phyloP scores from a whole-genome alignment of 768 basidiomycete genomes.

The Calvatia gigantea region DNA sequence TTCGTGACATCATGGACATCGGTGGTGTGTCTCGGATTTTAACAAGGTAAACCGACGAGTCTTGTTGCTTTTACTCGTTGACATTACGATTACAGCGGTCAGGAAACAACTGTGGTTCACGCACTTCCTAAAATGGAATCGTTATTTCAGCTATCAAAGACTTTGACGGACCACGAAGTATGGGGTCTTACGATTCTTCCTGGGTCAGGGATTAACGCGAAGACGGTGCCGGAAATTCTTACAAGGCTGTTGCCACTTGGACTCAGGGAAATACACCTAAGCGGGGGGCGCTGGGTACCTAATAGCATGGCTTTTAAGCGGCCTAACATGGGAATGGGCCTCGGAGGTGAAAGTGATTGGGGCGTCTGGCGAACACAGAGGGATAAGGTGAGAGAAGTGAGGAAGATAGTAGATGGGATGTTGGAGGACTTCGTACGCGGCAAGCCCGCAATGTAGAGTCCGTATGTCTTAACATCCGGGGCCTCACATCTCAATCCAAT shows the following conservation, averaged over 20 bases:
- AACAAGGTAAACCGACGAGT: slow-evolving; percentile 52
- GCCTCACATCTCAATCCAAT: neutral
- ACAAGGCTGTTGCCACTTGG: slow-evolving; percentile 50
- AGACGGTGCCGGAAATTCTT: slow-evolving; percentile 49
- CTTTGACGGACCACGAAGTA: slow-evolving; percentile 32
- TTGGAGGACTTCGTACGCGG: slow-evolving; percentile 22
- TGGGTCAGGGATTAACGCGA: slow-evolving; percentile 70
- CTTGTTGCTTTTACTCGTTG: neutral
- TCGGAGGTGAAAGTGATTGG: slow-evolving; percentile 56
- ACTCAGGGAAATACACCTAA: slow-evolving; percentile 69
- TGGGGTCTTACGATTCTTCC: slow-evolving; percentile 57
- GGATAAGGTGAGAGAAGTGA: slow-evolving; percentile 47
- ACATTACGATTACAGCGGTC: slow-evolving; percentile 45
- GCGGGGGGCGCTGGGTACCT: slow-evolving; percentile 63
- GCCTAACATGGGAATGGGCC: slow-evolving; percentile 68
- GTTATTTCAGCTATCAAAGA: slow-evolving; percentile 34
- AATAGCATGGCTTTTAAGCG: slow-evolving; percentile 49
- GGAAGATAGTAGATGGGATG: slow-evolving; percentile 40
- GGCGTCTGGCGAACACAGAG: slow-evolving; percentile 62
- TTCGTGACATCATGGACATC: slow-evolving; percentile 49
- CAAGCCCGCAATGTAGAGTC: neutral
- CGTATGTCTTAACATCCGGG: neutral
- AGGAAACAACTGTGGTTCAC: slow-evolving; percentile 37
- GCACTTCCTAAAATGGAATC: slow-evolving; percentile 38
- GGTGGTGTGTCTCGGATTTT: slow-evolving; percentile 71